Percentiles rank a stretch among this genome's conserved stretches.
Conservation (phyloP, 495 filamentous ascomycete species). For the Jackrogersella minutella region DNA sequence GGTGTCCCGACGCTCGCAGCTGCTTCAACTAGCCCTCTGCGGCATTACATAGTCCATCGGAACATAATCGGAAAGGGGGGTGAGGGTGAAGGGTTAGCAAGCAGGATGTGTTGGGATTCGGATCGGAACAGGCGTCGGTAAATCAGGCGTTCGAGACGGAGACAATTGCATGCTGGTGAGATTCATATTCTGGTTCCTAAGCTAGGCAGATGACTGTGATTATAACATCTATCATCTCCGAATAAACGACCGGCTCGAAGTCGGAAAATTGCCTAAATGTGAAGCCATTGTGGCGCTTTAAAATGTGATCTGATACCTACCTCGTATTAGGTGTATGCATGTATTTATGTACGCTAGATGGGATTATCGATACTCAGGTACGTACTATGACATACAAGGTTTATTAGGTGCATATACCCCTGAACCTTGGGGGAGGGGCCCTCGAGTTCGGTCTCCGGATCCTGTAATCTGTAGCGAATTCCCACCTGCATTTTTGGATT, state of each 20-base stretch:
- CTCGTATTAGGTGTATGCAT: neutral
- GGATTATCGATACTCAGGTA: too few species aligned
- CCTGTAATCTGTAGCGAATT: neutral
- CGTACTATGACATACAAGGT: constrained; percentile 17
- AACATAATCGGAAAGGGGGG: constrained; percentile 41
- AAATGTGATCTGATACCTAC: neutral
- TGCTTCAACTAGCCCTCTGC: constrained; percentile 10
- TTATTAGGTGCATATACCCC: constrained; percentile 25
- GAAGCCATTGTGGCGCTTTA: neutral
- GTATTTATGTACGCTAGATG: too few species aligned
- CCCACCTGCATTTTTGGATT: constrained; percentile 26
- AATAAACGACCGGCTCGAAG: constrained; percentile 30
- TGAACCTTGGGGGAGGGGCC: constrained; percentile 14
- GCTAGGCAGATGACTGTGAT: constrained; percentile 2
- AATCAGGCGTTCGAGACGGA: constrained; percentile 34
- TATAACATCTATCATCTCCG: neutral
- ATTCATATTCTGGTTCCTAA: constrained; percentile 18
- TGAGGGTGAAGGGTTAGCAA: constrained; percentile 30
- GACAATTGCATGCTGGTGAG: constrained; percentile 17
- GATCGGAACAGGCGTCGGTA: constrained; percentile 38
- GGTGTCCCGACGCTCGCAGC: constrained; percentile 6
- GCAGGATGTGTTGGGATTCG: constrained; percentile 17
- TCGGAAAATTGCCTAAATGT: constrained; percentile 10
- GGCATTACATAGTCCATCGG: constrained; percentile 34
- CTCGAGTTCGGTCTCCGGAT: neutral